Evolutionary conservation across 345 rosid species (phyloP).

Genomic region (Gynandropsis gynandra): DNA sequence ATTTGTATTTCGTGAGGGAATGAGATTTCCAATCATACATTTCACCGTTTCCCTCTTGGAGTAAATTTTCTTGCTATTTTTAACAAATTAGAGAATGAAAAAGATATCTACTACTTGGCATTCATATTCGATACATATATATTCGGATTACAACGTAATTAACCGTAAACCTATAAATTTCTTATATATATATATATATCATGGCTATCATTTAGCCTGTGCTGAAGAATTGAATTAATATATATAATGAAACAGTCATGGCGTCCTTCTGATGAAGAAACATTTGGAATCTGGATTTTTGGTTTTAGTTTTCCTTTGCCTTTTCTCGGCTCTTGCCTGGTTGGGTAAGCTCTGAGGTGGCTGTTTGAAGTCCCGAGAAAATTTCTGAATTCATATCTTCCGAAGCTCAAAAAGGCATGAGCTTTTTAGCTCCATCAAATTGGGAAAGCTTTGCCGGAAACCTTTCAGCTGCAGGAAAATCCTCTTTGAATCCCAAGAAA

Average conservation of each 20-base stretch:
- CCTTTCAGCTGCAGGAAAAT: conserved; percentile 7
- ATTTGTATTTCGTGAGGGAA: too few species aligned
- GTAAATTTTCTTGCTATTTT: too few species aligned
- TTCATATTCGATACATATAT: too few species aligned
- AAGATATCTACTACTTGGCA: too few species aligned
- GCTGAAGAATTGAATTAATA: conserved; percentile 4
- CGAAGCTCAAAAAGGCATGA: conserved; percentile 14
- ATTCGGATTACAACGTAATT: too few species aligned
- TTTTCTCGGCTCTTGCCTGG: conserved; percentile 25
- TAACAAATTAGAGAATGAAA: too few species aligned
- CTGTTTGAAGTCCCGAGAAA: conserved; percentile 25
- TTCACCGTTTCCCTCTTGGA: too few species aligned
- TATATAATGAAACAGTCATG: conserved; percentile 18
- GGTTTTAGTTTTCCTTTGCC: conserved; percentile 13
- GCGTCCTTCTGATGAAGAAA: conserved; percentile 9
- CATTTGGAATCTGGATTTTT: conserved; percentile 11
- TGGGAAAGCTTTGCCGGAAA: conserved; percentile 24
- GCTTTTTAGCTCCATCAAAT: conserved; percentile 27
- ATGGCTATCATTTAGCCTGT: too few species aligned
- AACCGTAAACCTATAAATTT: too few species aligned
- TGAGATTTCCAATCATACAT: too few species aligned
- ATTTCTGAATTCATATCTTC: conserved; percentile 29
- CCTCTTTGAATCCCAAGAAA: conserved; percentile 2
- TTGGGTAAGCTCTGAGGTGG: conserved; percentile 31
- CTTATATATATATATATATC: too few species aligned